Evolutionary conservation across 2,329 filamentous ascomycete genomes (phyloP).

Genomic region (Phialophora chinensis): DNA sequence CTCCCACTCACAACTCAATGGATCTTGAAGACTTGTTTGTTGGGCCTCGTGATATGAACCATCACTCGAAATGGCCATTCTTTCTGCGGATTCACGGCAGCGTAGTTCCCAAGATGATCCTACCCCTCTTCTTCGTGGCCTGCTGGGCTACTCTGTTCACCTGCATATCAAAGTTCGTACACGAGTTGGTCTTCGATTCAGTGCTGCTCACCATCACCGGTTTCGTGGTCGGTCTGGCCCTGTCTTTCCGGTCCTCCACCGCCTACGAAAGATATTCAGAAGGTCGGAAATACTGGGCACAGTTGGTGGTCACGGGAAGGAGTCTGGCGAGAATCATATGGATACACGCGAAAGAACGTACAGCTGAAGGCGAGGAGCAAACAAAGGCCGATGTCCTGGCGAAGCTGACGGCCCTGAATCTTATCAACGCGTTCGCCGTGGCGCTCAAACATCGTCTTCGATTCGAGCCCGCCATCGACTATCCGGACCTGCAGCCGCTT

Average conservation of each 20-base stretch:
- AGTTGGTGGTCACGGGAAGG: constrained; percentile 61
- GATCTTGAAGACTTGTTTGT: constrained; percentile 68
- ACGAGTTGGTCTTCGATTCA: constrained; percentile 63
- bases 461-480: constrained; percentile 80
- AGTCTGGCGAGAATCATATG: constrained; percentile 75
- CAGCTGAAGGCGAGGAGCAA: constrained; percentile 50
- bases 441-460: constrained; percentile 81
- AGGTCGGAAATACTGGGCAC: constrained; percentile 68
- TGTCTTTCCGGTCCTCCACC: constrained; percentile 77
- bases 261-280: constrained; percentile 74
- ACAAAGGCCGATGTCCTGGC: constrained; percentile 71
- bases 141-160: constrained; percentile 72
- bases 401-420: constrained; percentile 76
- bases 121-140: constrained; percentile 68
- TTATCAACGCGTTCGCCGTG: constrained; percentile 77
- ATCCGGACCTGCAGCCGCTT: constrained; percentile 73
- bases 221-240: constrained; percentile 80
- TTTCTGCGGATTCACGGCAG: constrained; percentile 78
- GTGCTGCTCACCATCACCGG: constrained; percentile 76
- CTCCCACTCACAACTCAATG: constrained; percentile 42
- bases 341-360: constrained; percentile 73
- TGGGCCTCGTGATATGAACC: constrained; percentile 69
- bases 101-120: constrained; percentile 74
- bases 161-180: constrained; percentile 56
- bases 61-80: constrained; percentile 77